A percentile compares a stretch with the other conserved stretches of the same genome.
Conservation (phyloP, 2,329 filamentous ascomycete species). For the Penicillium sp. region DNA sequence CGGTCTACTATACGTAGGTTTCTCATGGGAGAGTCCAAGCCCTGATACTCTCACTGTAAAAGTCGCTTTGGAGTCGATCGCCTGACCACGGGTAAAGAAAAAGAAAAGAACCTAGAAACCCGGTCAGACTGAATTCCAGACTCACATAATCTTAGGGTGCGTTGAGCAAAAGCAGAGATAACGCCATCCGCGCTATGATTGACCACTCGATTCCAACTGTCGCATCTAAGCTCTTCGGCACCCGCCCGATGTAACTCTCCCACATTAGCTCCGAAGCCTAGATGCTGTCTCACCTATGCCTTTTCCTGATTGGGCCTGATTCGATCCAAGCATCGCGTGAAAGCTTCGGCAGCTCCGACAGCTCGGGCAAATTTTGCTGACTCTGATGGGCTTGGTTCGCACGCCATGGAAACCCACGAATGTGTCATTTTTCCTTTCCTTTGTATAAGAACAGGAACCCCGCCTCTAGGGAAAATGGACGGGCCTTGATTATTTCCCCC, state of each 20-base stretch:
- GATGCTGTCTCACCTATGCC: background rate
- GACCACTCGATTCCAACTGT: conserved; percentile 4
- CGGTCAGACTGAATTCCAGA: background rate
- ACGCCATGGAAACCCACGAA: conserved; percentile 4
- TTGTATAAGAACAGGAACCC: background rate
- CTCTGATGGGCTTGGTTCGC: conserved; percentile 3
- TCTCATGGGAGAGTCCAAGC: background rate
- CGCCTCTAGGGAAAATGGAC: background rate
- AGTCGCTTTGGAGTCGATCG: background rate
- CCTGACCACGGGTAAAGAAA: background rate
- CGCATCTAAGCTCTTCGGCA: conserved; percentile 1
- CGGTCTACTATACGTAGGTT: background rate
- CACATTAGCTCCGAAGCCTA: background rate
- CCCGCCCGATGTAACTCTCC: conserved; percentile 3
- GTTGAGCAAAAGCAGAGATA: conserved; percentile 6
- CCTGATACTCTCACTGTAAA: background rate
- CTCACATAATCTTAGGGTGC: background rate
- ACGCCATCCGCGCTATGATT: conserved; percentile 17
- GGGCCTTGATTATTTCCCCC: background rate
- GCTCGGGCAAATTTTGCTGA: conserved; percentile 1
- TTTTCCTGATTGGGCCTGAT: conserved; percentile 3
- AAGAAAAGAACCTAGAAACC: background rate
- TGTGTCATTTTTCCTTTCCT: background rate
- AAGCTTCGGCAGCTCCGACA: background rate
- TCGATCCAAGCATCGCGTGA: background rate